A percentile compares a stretch with the other conserved stretches of the same genome.
These are phyloP conservation scores for Ilex aquifolium DNA, from an alignment of 257 asterid species.

Conservation along the genomic window DNA sequence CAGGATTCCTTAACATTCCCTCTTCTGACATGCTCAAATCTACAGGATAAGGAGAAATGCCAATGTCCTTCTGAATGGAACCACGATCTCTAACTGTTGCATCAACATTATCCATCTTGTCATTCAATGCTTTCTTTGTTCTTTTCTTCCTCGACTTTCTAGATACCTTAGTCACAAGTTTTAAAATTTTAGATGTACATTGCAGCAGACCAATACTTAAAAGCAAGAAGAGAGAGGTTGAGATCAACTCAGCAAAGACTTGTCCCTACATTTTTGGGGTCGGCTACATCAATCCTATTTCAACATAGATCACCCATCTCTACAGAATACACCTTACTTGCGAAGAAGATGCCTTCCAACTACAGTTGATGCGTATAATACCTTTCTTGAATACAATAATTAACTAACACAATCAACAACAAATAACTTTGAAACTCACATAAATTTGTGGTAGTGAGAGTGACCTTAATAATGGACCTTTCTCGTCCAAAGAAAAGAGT, in stretches of 20 bases:
- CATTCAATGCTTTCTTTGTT: constrained; percentile 27
- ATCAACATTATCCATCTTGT: constrained; percentile 37
- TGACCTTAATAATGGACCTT: no score
- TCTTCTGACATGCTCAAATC: constrained; percentile 33
- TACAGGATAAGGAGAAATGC: constrained; percentile 26
- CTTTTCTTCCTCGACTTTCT: constrained; percentile 68
- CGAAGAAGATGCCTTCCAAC: no score
- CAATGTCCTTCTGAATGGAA: constrained; percentile 31
- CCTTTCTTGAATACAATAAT: no score
- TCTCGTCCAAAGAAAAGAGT: no score
- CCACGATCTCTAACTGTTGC: constrained; percentile 31
- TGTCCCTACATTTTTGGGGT: no score
- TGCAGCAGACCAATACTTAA: constrained; percentile 3
- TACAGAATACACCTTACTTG: no score
- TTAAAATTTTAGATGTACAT: constrained; percentile 8
- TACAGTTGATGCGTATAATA: no score
- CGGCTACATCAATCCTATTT: no score
- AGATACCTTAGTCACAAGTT: constrained; percentile 58
- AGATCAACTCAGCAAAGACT: neutral
- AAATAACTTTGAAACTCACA: no score
- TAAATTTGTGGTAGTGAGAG: no score
- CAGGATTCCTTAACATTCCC: constrained; percentile 25
- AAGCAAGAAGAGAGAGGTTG: neutral
- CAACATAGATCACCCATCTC: no score
- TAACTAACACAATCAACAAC: no score